These are phyloP conservation scores for Flammula alnicola DNA, from an alignment of 1,284 basidiomycete genomes.

Conservation along the genomic window DNA sequence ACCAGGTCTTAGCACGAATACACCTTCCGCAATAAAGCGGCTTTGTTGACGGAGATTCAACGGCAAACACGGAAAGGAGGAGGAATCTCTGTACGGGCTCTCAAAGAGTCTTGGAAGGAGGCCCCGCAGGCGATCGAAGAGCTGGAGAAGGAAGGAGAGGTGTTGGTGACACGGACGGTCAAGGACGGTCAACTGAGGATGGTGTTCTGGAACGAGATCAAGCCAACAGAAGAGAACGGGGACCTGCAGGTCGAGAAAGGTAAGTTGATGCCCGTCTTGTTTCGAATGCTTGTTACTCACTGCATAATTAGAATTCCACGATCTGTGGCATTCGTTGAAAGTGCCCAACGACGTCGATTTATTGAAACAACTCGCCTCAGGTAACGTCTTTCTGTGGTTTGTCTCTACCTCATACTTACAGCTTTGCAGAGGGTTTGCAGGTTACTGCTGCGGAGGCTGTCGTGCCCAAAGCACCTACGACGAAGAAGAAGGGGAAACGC, in stretches of 20 bases:
- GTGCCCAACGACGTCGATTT: conserved; percentile 87
- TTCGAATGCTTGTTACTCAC: neutral
- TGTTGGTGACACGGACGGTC: conserved; percentile 81
- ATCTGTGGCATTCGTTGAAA: conserved; percentile 84
- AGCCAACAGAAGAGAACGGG: conserved; percentile 70
- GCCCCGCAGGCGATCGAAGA: conserved; percentile 83
- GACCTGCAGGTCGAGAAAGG: conserved; percentile 81
- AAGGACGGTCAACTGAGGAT: conserved; percentile 85
- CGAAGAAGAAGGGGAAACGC: conserved; percentile 83
- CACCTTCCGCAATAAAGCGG: conserved; percentile 81
- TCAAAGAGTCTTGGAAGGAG: conserved; percentile 91
- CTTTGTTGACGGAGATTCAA: conserved; percentile 82
- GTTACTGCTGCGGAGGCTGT: conserved; percentile 63
- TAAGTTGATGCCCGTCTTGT: conserved; percentile 42
- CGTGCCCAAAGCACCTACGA: conserved; percentile 56
- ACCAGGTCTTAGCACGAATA: conserved; percentile 72
- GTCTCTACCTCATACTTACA: conserved; percentile 13
- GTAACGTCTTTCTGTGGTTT: conserved; percentile 40
- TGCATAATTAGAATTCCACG: conserved; percentile 72
- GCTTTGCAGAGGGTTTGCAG: conserved; percentile 69
- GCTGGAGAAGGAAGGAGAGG: conserved; percentile 85
- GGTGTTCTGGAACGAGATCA: conserved; percentile 93
- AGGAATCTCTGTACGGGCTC: conserved; percentile 81
- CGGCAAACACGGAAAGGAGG: conserved; percentile 78
- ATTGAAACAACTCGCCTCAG: conserved; percentile 72